These are phyloP conservation scores for Solanum etuberosum DNA, from an alignment of 257 asterid genomes.

Conservation along the genomic window DNA sequence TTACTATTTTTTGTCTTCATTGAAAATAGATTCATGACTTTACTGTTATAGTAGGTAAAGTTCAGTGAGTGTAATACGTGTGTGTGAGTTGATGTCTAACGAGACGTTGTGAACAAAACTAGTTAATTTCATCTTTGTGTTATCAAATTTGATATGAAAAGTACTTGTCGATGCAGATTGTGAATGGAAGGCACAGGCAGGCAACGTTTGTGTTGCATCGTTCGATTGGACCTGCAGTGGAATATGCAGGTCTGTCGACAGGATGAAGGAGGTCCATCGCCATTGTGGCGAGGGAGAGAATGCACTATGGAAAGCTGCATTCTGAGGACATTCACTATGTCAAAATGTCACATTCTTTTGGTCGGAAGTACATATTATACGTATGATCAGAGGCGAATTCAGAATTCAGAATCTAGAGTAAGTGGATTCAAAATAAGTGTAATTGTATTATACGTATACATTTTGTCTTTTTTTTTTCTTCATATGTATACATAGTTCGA, in stretches of 20 bases:
- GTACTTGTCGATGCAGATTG: conserved; percentile 38
- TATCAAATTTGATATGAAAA: background rate
- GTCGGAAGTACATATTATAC: background rate
- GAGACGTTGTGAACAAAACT: background rate
- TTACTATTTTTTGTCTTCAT: background rate
- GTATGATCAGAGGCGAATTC: background rate
- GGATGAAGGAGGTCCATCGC: conserved; percentile 73
- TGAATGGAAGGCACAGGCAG: conserved; percentile 92
- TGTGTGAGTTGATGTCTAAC: background rate
- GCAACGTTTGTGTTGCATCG: conserved; percentile 71
- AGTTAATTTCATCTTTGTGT: background rate
- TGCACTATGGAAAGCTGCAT: conserved; percentile 58
- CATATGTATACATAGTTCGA: background rate
- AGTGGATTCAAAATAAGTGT: background rate
- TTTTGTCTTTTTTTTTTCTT: background rate
- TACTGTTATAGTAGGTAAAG: background rate
- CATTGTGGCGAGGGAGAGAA: conserved; percentile 71
- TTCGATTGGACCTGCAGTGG: conserved; percentile 92
- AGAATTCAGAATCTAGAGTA: background rate
- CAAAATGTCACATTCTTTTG: background rate
- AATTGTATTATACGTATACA: background rate
- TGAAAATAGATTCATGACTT: background rate
- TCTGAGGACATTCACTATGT: conserved; percentile 16
- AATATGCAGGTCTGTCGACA: conserved; percentile 64
- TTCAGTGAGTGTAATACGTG: background rate